phyloP scores from a whole-genome alignment of 352 stramenopile genomes.

The Peronospora tabacina region DNA sequence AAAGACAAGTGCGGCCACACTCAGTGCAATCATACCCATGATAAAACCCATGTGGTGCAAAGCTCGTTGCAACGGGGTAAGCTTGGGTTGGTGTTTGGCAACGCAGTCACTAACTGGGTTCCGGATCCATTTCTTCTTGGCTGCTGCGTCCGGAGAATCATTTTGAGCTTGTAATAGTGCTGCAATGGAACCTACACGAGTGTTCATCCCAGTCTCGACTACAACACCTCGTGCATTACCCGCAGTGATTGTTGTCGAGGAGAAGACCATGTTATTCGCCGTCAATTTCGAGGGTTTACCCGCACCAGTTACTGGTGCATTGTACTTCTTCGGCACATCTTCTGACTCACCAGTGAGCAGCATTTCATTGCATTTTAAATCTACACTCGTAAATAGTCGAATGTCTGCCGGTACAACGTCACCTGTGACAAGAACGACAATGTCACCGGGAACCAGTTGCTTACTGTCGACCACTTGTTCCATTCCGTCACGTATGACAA shows the following conservation, averaged over 20 bases:
- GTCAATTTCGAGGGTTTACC: constrained; percentile 42
- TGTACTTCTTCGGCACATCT: constrained; percentile 68
- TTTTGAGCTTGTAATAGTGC: constrained; percentile 45
- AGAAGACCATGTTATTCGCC: constrained; percentile 90
- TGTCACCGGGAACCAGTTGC: constrained; percentile 63
- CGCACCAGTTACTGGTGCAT: constrained; percentile 20
- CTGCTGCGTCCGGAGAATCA: constrained; percentile 2
- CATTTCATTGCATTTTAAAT: constrained; percentile 90
- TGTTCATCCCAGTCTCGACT: constrained; percentile 70
- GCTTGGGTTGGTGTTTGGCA: constrained; percentile 57
- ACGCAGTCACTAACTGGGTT: constrained; percentile 53
- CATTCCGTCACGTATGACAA: constrained; percentile 55
- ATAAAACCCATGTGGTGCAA: constrained; percentile 94
- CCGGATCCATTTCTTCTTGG: constrained; percentile 31
- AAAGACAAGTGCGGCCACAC: constrained; percentile 84
- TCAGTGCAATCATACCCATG: constrained; percentile 82
- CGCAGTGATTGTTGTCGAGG: constrained; percentile 76
- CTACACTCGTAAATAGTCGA: constrained; percentile 77
- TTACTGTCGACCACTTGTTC: constrained; percentile 62
- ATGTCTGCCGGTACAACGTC: constrained; percentile 91
- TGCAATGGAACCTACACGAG: constrained; percentile 62
- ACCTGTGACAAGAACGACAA: constrained; percentile 87
- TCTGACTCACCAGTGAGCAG: constrained; percentile 90
- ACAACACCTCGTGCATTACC: constrained; percentile 66
- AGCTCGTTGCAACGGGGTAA: constrained; percentile 83